These are phyloP conservation scores for Lindgomyces ingoldianus DNA, from an alignment of 495 filamentous ascomycete genomes.

Conservation along the genomic window DNA sequence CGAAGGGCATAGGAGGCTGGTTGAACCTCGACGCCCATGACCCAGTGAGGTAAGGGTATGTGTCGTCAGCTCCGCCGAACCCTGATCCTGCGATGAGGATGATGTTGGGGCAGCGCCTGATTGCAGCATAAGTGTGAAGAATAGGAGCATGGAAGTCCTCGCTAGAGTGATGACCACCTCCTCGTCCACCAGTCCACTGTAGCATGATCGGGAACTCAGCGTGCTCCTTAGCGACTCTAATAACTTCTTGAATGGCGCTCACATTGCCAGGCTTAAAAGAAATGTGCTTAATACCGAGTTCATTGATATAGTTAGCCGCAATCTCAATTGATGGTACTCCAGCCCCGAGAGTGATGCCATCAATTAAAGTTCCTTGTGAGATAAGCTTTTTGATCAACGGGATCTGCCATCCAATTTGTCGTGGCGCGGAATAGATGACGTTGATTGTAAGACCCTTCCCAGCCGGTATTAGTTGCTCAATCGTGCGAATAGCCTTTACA, in stretches of 20 bases:
- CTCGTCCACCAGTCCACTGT: slow-evolving; percentile 57
- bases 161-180: slow-evolving; percentile 56
- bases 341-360: slow-evolving; percentile 52
- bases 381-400: slow-evolving; percentile 40
- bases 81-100: slow-evolving; percentile 54
- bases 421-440: slow-evolving; percentile 48
- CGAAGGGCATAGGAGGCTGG: slow-evolving; percentile 53
- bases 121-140: slow-evolving; percentile 49
- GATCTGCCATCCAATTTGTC: slow-evolving; percentile 47
- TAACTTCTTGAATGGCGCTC: slow-evolving; percentile 51
- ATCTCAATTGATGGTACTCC: slow-evolving; percentile 54
- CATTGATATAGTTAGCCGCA: slow-evolving; percentile 51
- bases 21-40: slow-evolving; percentile 49
- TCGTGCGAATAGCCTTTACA: slow-evolving; percentile 40
- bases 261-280: slow-evolving; percentile 54
- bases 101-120: slow-evolving; percentile 51
- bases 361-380: slow-evolving; percentile 40
- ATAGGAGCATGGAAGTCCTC: slow-evolving; percentile 56
- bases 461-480: slow-evolving; percentile 37
- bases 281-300: slow-evolving; percentile 53
- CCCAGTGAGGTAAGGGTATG: slow-evolving; percentile 53
- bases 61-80: slow-evolving; percentile 51
- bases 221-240: slow-evolving; percentile 51
- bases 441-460: slow-evolving; percentile 48
- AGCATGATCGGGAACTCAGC: slow-evolving; percentile 52